Base-by-base conservation (phyloP, 73 alveolate species). In the Paramecium biaurelia region DNA sequence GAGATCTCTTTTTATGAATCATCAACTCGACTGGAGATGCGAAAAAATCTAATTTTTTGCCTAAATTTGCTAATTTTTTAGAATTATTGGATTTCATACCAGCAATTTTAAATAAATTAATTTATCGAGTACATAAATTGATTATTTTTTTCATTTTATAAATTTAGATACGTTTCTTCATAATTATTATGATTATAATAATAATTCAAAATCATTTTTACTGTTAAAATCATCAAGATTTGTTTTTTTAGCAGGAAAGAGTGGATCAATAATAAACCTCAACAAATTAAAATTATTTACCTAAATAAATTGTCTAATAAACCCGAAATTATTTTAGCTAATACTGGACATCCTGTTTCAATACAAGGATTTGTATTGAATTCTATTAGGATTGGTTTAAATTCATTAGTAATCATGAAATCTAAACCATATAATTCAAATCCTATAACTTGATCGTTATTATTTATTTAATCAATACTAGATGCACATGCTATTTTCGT, bases 301-400 rank as follows among this genome's bases (percentile, higher is more conserved):
- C 94, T 89, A 28, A 89, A 43, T 24, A 82, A 49, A 49, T 89
- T 89, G 12, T 89, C 94, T 20, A 89, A 57, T 82, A 89, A 45
- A 0, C 68, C 85, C 6, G 96, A 95, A 21, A 96, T 96, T 10
- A 96, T 70, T 58, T 97, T 57, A 28, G 98, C 95, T 34, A 95
- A 92, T 26, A 95, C 85, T 14, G 99, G 99, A 76, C 99, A 93
- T 7, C 98, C 92, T 41, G 94, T 85, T 56, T 97, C 99, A 23
- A 97, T 92, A 85, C 99, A 96, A 11, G 99, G 99, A 92, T 98
- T 98, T 12, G 99, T 98, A 89, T 98, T 98, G 9, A 97, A 98
- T 84, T 98, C 99, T 1, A 98, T 95, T 37, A 98, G 93, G 92
- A 95, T 95, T 14, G 96, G 97, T 87, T 97, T 95, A 89, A 95